Evolutionary conservation across 1,284 basidiomycete species (phyloP), one percentile per base, ranked within the genome.

Genomic region (Calocybe gambosa): DNA sequence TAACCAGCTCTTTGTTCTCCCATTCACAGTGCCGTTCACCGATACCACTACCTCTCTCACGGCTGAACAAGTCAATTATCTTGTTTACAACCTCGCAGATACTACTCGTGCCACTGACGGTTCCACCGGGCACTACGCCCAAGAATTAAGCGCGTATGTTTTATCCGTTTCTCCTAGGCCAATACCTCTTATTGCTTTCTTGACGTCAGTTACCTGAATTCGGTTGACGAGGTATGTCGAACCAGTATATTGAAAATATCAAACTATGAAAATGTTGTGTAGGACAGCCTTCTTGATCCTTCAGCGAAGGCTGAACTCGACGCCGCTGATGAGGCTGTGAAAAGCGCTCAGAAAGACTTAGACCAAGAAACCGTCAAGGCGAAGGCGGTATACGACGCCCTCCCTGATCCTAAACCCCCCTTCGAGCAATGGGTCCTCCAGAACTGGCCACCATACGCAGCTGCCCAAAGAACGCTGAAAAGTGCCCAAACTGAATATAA

Each of bases 41-140:
- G 35, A 38, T 18, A 19, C 43, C 26, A 39, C 35, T 39, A 10
- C 7, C 4, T 13, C 43, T 38, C 43, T 44, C 13, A 15, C 43
- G 12, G 23, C 18, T 38, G 35, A 37, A 29, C n/a, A 7, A 13
- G n/a, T 37, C 23, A 44, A 44, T 13, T 38, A 38, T 44, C 43
- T 44, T 5, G 19, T 44, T 26, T 44, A 37, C 21, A 38, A 44
- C 6, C 34, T 44, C 15, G 43, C 43, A 38, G 37, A 44, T 18
- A 44, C 43, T 8, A 37, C 43, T 26, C 43, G 37, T 37, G 18
- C 43, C 8, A 8, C 20, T 7, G 43, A 44, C 26, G 34, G 26
- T 28, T 37, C 36, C 35, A 44, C 15, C 4, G 41, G 41, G 20
- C 20, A 34, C 21, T 42, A 42, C 18, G 41, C 41, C 9, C 31